Conservation (phyloP, 2,329 filamentous ascomycete genomes). For the Ophiostoma quercus region DNA sequence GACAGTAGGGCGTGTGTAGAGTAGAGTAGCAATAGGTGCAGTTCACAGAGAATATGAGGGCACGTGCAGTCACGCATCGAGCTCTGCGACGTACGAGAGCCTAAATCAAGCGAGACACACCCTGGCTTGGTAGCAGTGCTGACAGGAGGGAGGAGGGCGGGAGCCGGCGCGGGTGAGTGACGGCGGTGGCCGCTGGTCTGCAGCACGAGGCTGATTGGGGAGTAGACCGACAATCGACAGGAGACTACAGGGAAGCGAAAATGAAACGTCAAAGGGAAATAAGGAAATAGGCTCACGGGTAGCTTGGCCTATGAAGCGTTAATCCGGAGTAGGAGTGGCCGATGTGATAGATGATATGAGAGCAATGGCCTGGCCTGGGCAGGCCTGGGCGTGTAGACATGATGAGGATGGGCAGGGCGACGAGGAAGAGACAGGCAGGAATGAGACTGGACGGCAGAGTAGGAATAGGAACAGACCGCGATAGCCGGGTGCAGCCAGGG, state of each 20-base stretch:
- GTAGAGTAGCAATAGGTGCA: background rate
- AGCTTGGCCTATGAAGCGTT: background rate
- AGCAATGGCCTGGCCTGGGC: background rate
- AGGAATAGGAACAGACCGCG: background rate
- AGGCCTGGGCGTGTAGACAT: background rate
- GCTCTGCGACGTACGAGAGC: constrained; percentile 3
- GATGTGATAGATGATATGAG: constrained; percentile 11
- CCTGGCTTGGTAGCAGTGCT: constrained; percentile 10
- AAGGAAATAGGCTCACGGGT: background rate
- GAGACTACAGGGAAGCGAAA: background rate
- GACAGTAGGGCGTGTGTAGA: background rate
- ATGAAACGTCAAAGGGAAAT: background rate
- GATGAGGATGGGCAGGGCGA: background rate
- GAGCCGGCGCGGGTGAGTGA: constrained; percentile 15
- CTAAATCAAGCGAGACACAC: constrained; percentile 13
- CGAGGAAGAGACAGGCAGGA: no score
- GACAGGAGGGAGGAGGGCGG: constrained; percentile 12
- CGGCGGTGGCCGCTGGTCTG: constrained; percentile 17
- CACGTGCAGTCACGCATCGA: background rate
- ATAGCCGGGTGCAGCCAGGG: background rate
- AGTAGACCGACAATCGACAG: background rate
- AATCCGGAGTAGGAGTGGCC: constrained; percentile 4
- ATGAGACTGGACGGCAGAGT: background rate
- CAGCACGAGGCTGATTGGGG: constrained; percentile 13
- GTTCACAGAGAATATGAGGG: background rate